phyloP scores from a whole-genome alignment of 805 yeast genomes.

The Sugiyamaella valdiviana region DNA sequence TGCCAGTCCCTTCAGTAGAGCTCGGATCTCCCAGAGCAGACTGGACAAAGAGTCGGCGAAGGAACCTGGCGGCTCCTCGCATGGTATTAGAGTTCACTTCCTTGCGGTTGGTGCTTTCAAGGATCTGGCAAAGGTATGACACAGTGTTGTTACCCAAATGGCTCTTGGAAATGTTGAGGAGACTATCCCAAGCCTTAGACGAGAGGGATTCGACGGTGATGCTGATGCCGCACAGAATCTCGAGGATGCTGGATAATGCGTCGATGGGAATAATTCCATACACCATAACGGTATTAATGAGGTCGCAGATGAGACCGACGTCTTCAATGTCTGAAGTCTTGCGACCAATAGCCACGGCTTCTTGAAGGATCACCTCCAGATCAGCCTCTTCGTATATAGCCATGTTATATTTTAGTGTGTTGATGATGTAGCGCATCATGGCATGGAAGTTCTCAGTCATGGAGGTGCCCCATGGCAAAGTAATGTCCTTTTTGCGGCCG shows the following conservation, averaged over 20 bases:
- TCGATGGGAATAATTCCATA: slow-evolving; percentile 44
- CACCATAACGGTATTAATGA: slow-evolving; percentile 40
- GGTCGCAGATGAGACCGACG: slow-evolving; percentile 34
- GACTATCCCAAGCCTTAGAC: slow-evolving; percentile 35
- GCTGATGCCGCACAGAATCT: slow-evolving; percentile 42
- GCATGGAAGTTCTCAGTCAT: slow-evolving; percentile 27
- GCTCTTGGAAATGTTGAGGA: slow-evolving; percentile 36
- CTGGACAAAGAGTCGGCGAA: slow-evolving; percentile 23
- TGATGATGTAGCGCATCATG: slow-evolving; percentile 37
- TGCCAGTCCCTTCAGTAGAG: background rate
- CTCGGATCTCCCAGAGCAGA: slow-evolving; percentile 4
- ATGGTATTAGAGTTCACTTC: slow-evolving; percentile 29
- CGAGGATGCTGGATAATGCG: slow-evolving; percentile 35
- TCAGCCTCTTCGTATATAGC: slow-evolving; percentile 39
- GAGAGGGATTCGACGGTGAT: slow-evolving; percentile 34
- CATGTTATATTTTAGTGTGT: slow-evolving; percentile 45
- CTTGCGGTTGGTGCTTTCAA: slow-evolving; percentile 23
- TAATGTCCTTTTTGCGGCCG: slow-evolving; percentile 24
- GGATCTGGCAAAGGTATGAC: slow-evolving; percentile 28
- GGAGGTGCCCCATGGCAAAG: slow-evolving; percentile 27
- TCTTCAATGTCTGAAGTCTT: slow-evolving; percentile 37
- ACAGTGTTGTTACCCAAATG: slow-evolving; percentile 36
- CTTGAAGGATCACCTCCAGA: slow-evolving; percentile 32
- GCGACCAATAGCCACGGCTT: slow-evolving; percentile 36
- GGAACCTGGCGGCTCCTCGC: slow-evolving; percentile 34